Evolutionary conservation across 2,329 filamentous ascomycete genomes (phyloP).

Genomic region (Arthrocladium fulminans): DNA sequence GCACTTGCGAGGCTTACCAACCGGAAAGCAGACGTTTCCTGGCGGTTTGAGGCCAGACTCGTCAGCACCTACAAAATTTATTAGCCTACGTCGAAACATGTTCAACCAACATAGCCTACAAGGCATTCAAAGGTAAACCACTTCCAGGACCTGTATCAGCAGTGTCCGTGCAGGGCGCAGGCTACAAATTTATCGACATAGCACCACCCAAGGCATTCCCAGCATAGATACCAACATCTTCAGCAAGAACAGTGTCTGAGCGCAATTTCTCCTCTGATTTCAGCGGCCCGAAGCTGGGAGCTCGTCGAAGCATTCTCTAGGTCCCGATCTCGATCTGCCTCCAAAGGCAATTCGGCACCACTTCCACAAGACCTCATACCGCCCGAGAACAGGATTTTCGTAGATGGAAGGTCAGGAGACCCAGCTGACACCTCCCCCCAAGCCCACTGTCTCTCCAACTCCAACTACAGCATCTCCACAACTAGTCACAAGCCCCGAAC

Average conservation of each 20-base stretch:
- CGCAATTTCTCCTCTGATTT: slow-evolving; percentile 4
- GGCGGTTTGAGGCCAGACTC: background rate
- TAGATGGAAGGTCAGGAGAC: background rate
- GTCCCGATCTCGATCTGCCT: no score
- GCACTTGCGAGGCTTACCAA: no score
- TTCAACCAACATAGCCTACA: background rate
- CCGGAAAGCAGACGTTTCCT: no score
- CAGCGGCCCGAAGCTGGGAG: background rate
- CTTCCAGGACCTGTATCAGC: background rate
- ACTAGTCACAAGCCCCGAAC: background rate
- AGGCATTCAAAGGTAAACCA: background rate
- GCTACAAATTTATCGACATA: slow-evolving; percentile 4
- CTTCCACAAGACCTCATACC: background rate
- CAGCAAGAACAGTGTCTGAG: background rate
- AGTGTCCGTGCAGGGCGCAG: background rate
- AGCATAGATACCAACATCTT: background rate
- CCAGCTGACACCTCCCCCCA: background rate
- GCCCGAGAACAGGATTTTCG: background rate
- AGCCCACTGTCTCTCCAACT: background rate
- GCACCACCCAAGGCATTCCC: background rate
- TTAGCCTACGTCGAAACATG: background rate
- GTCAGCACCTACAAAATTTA: background rate
- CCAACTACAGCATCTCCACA: background rate
- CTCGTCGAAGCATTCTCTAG: background rate
- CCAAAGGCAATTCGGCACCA: background rate